Evolutionary conservation across 1,139 yeast species (phyloP), one percentile per base, ranked within the genome.

Genomic region (Suhomyces coccinellae): DNA sequence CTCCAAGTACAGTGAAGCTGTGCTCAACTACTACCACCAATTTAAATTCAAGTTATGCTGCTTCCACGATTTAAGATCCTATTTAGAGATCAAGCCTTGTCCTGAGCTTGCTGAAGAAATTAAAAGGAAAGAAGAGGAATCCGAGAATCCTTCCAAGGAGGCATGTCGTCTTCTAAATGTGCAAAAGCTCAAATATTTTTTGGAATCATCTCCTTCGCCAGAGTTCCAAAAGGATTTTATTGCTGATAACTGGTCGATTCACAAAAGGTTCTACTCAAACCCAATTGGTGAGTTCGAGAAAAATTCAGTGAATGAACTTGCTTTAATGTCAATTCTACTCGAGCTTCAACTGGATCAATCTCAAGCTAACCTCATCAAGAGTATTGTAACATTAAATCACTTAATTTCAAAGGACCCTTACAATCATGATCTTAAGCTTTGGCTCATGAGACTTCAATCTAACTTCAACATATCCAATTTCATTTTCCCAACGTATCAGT

Each of bases 401-500:
- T 74, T 82, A 0, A 59, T 75, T 1, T 38, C 59, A 6, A 58
- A 64, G 9, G 95, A 88, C 58, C 73, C 75, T 27, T 79, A 83
- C 51, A 90, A 88, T 59, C 86, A 82, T 56, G 80, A 78, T 56
- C 65, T 85, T 17, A 76, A 83, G 45, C 64, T 87, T 14, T 87
- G 95, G 93, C 68, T 90, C 36, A 73, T 87, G 44, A 76, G 81
- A 33, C 61, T 89, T 4, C 87, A 87, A 60, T 70, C 79, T 13
- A 66, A 75, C 32, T 59, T 89, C 10, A 89, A 90, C 38, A 71
- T 82, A 10, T 72, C 72, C 31, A 62, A 76, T 3, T 62, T 69
- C 38, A 83, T 93, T 3, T 55, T 66, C 13, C 67, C 66, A 10
- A 79, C 82, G 44, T 83, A 75, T 58, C 68, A 78, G 7, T 56